A percentile compares a stretch with the other conserved stretches of the same genome.
Evolutionary conservation across 78 protist genomes (phyloP).

Genomic region (Chrysochromulina parva): DNA sequence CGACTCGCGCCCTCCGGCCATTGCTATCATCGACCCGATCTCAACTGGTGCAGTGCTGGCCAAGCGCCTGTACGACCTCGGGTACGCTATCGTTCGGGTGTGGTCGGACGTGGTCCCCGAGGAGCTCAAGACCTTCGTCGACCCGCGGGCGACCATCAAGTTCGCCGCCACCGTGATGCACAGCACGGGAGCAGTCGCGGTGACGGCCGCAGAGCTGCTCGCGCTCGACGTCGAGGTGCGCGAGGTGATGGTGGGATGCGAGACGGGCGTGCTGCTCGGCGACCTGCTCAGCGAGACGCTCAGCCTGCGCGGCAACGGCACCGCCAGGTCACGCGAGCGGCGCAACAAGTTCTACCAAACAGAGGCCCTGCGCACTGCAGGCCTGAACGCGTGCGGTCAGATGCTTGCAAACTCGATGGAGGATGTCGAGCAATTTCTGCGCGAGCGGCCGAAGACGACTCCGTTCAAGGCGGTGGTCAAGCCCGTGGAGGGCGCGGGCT

Average conservation of each 20-base stretch:
- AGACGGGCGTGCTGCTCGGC: slow-evolving; percentile 29
- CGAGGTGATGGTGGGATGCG: neutral
- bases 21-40: neutral
- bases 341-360: neutral
- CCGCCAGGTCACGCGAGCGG: neutral
- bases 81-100: neutral
- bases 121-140: neutral
- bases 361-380: neutral
- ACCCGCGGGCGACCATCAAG: neutral
- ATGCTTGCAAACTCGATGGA: neutral
- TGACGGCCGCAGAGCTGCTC: neutral
- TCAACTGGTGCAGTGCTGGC: neutral
- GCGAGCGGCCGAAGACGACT: too few species aligned
- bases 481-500: slow-evolving; percentile 33
- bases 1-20: neutral
- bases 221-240: neutral
- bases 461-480: neutral
- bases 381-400: neutral
- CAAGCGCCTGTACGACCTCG: neutral
- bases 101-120: neutral
- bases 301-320: neutral
- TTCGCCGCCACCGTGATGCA: neutral
- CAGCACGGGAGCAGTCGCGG: neutral
- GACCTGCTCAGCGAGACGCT: neutral
- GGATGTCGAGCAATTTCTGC: neutral